phyloP scores from a whole-genome alignment of 2,329 filamentous ascomycete species.

The Diaporthe australafricana region DNA sequence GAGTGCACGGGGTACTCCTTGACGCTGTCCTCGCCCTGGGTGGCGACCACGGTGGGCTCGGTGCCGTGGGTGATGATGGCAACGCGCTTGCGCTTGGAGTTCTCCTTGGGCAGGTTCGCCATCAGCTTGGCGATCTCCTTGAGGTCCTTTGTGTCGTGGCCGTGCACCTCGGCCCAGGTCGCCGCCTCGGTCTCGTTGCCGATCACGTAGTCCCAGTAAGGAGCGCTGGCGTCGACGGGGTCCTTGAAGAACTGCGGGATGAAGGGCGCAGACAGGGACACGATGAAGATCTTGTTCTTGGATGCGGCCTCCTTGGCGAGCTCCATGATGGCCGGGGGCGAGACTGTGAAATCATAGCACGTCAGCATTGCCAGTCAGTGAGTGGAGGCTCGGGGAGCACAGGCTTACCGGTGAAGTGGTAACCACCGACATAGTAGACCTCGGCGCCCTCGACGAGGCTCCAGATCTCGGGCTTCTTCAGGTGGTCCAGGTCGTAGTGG shows the following conservation, averaged over 20 bases:
- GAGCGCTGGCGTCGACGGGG: constrained; percentile 83
- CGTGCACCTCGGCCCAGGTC: constrained; percentile 86
- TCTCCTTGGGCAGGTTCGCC: constrained; percentile 92
- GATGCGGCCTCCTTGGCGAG: constrained; percentile 89
- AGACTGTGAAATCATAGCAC: constrained; percentile 66
- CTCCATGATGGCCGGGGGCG: constrained; percentile 88
- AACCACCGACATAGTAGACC: constrained; percentile 93
- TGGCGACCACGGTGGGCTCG: constrained; percentile 86
- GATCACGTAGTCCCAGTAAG: constrained; percentile 96
- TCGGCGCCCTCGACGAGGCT: constrained; percentile 88
- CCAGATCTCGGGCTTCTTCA: constrained; percentile 94
- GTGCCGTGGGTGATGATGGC: constrained; percentile 97
- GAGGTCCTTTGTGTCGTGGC: constrained; percentile 79
- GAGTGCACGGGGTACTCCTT: constrained; percentile 84
- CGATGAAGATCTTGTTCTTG: constrained; percentile 90
- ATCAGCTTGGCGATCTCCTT: constrained; percentile 87
- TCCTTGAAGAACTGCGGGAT: constrained; percentile 99
- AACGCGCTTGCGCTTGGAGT: constrained; percentile 82
- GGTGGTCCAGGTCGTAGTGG: constrained; percentile 93
- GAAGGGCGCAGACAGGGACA: constrained; percentile 95
- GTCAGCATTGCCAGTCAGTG: background rate
- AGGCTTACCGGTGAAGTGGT: constrained; percentile 82
- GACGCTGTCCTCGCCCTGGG: constrained; percentile 76
- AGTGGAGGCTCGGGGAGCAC: background rate
- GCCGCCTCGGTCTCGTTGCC: constrained; percentile 97